Conservation (phyloP, 2,329 filamentous ascomycete genomes). For the Ophiostoma sp. region DNA sequence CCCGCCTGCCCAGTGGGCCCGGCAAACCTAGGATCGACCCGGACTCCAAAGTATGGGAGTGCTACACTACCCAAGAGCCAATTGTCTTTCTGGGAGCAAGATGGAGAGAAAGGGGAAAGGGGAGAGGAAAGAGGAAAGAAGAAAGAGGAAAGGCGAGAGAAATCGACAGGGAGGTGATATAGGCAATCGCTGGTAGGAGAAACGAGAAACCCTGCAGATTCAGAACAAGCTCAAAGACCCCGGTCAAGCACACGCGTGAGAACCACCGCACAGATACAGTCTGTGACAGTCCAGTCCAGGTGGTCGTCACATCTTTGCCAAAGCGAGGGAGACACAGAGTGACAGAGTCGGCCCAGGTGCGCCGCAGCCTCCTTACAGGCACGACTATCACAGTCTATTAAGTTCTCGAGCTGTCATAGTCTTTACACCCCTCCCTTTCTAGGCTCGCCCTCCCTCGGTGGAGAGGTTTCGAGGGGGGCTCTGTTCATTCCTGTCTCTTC, state of each 20-base stretch:
- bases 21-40: slow-evolving; percentile 25
- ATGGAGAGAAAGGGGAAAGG: slow-evolving; percentile 5
- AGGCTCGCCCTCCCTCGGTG: background rate
- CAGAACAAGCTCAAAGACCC: slow-evolving; percentile 5
- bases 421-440: slow-evolving; percentile 12
- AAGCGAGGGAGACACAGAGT: background rate
- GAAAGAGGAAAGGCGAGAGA: background rate
- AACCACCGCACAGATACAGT: too few relatives aligned
- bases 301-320: too few relatives aligned
- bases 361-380: background rate
- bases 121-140: background rate
- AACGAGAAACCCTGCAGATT: background rate
- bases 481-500: slow-evolving; percentile 9
- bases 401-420: slow-evolving; percentile 5
- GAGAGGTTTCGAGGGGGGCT: background rate
- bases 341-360: background rate
- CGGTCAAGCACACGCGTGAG: background rate
- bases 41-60: slow-evolving; percentile 17
- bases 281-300: too few relatives aligned
- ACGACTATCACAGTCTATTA: slow-evolving; percentile 8
- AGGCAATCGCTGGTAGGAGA: background rate
- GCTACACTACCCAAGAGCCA: background rate
- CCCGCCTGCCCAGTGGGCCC: slow-evolving; percentile 20
- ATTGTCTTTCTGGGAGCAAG: slow-evolving; percentile 7
- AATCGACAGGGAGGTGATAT: background rate